A percentile compares a stretch with the other conserved stretches of the same genome.
Conservation (phyloP, 345 rosid species). For the Pistacia vera region DNA sequence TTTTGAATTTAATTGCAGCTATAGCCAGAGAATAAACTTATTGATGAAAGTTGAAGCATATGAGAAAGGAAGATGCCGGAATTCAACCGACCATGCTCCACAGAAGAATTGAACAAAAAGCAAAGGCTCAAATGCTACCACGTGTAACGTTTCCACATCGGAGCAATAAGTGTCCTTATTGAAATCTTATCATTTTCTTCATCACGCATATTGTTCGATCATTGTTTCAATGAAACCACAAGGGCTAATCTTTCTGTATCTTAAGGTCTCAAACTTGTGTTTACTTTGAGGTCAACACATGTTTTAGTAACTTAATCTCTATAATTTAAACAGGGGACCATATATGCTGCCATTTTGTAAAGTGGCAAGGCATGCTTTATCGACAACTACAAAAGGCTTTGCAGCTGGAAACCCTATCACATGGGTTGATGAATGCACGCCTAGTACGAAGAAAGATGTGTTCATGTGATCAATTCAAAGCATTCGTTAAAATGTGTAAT, state of each 20-base stretch:
- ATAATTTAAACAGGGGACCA: slow-evolving; percentile 33
- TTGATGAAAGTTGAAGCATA: slow-evolving; percentile 24
- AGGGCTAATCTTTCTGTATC: slow-evolving; percentile 16
- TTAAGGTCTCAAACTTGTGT: not conserved
- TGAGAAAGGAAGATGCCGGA: slow-evolving; percentile 47
- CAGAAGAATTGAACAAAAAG: slow-evolving; percentile 45
- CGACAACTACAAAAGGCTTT: slow-evolving; percentile 49
- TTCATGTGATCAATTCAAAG: not conserved
- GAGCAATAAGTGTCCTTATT: slow-evolving; percentile 32
- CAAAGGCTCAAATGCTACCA: slow-evolving; percentile 46
- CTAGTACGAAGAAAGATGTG: slow-evolving; percentile 8
- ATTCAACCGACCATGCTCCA: slow-evolving; percentile 55
- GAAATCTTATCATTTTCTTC: slow-evolving; percentile 35
- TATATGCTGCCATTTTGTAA: slow-evolving; percentile 26
- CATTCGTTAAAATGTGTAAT: too few species aligned
- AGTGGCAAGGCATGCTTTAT: slow-evolving; percentile 48
- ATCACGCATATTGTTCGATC: slow-evolving; percentile 36
- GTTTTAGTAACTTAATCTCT: not conserved
- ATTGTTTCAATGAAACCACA: slow-evolving; percentile 19
- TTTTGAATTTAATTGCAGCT: slow-evolving; percentile 1
- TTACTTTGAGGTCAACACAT: not conserved
- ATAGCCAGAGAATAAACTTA: slow-evolving; percentile 11
- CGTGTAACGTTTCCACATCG: slow-evolving; percentile 32
- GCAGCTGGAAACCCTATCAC: slow-evolving; percentile 34
- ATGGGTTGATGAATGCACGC: slow-evolving; percentile 41